A percentile compares a stretch with the other conserved stretches of the same genome.
Conservation (phyloP, 805 yeast genomes). For the Tetrapisispora taiwanensis region DNA sequence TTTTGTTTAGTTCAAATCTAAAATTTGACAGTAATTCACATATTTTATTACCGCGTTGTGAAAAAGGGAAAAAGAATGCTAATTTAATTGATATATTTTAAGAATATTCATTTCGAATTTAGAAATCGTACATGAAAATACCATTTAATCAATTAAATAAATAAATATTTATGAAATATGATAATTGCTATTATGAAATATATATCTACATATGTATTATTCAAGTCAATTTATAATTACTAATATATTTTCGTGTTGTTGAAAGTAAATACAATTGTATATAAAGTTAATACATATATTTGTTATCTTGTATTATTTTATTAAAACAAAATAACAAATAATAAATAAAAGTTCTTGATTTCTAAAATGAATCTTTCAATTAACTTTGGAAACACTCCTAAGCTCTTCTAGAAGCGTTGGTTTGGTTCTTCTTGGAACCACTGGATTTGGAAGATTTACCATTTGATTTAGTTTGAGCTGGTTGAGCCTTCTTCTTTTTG, state of each 20-base stretch:
- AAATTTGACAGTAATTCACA: too few relatives aligned
- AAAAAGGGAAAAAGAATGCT: too few relatives aligned
- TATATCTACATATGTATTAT: too few relatives aligned
- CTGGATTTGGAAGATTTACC: slow-evolving; percentile 6
- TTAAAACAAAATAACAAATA: background rate
- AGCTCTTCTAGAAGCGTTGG: slow-evolving; percentile 28
- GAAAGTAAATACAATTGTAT: background rate
- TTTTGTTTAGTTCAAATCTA: too few relatives aligned
- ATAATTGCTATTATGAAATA: too few relatives aligned
- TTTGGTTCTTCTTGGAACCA: slow-evolving; percentile 14
- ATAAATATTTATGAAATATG: too few relatives aligned
- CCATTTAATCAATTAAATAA: too few relatives aligned
- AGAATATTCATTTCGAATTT: too few relatives aligned
- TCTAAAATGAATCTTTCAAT: background rate
- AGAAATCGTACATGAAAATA: too few relatives aligned
- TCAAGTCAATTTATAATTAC: background rate
- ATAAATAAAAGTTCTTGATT: background rate
- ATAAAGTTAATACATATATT: background rate
- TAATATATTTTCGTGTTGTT: background rate
- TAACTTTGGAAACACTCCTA: slow-evolving; percentile 4
- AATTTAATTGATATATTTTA: too few relatives aligned
- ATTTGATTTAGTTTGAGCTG: slow-evolving; percentile 6
- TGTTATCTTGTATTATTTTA: too few relatives aligned
- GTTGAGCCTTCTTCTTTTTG: slow-evolving; percentile 7
- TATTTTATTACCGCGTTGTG: too few relatives aligned